phyloP scores from a whole-genome alignment of 257 asterid species.

The Knoxia roxburghii region DNA sequence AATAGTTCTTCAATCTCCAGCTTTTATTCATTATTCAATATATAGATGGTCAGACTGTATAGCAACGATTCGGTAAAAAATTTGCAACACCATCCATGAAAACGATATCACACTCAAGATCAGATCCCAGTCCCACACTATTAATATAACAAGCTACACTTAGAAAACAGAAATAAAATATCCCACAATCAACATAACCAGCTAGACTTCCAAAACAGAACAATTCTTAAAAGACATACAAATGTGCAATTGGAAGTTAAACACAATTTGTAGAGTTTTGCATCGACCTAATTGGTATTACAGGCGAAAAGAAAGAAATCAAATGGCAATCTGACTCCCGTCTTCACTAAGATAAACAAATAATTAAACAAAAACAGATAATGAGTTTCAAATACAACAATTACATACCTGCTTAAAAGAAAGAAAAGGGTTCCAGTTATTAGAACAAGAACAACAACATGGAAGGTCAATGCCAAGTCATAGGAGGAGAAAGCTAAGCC shows the following conservation, averaged over 20 bases:
- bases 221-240: too few species aligned
- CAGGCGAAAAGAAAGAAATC: not conserved
- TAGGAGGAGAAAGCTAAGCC: slow-evolving; percentile 77
- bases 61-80: not conserved
- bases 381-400: not conserved
- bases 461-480: slow-evolving; percentile 62
- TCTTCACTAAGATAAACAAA: not conserved
- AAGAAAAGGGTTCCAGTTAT: slow-evolving; percentile 67
- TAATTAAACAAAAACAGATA: not conserved
- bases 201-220: not conserved
- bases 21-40: not conserved
- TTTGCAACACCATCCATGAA: not conserved
- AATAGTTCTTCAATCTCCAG: not conserved
- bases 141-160: not conserved
- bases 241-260: not conserved
- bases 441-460: slow-evolving; percentile 67
- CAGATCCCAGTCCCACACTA: too few species aligned
- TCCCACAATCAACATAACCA: too few species aligned
- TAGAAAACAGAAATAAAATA: too few species aligned
- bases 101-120: not conserved
- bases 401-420: slow-evolving; percentile 61
- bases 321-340: not conserved
- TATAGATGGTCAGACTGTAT: not conserved
- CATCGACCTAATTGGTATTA: too few species aligned
- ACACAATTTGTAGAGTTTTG: too few species aligned